These are phyloP conservation scores for Phytophthora macrochlamydospora DNA, from an alignment of 352 stramenopile species.

Conservation along the genomic window DNA sequence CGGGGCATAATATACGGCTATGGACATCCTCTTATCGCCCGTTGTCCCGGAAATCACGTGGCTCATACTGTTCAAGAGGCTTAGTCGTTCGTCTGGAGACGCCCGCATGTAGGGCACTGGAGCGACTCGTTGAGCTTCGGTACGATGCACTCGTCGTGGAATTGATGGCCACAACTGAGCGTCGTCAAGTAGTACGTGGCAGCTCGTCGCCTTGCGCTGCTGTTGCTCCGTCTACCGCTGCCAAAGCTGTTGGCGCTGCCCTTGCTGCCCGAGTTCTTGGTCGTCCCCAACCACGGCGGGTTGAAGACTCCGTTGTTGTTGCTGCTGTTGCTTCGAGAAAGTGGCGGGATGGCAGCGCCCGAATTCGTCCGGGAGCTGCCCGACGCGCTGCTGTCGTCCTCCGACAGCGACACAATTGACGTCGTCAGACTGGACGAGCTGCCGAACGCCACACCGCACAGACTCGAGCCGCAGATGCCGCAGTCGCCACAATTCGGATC, in stretches of 20 bases:
- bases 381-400: slow-evolving; percentile 33
- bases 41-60: slow-evolving; percentile 19
- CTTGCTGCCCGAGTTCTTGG: slow-evolving; percentile 8
- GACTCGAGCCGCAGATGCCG: slow-evolving; percentile 49
- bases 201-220: slow-evolving; percentile 25
- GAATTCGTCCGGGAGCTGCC: slow-evolving; percentile 9
- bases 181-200: slow-evolving; percentile 71
- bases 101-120: slow-evolving; percentile 66
- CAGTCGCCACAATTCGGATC: slow-evolving; percentile 23
- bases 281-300: slow-evolving; percentile 21
- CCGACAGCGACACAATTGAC: slow-evolving; percentile 28
- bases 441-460: slow-evolving; percentile 52
- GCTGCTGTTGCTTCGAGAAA: slow-evolving; percentile 21
- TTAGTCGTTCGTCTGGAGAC: slow-evolving; percentile 31
- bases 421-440: slow-evolving; percentile 22
- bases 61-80: slow-evolving; percentile 27
- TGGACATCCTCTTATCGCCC: slow-evolving; percentile 23
- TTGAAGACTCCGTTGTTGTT: slow-evolving; percentile 19
- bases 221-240: slow-evolving; percentile 11
- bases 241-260: slow-evolving; percentile 18
- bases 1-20: slow-evolving; percentile 38
- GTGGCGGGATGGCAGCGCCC: neutral
- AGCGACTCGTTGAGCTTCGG: slow-evolving; percentile 76
- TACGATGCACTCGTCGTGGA: slow-evolving; percentile 87
- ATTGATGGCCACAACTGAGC: slow-evolving; percentile 76